Base-by-base conservation (phyloP, 1,284 basidiomycete species). In the Entoloma clypeatum region DNA sequence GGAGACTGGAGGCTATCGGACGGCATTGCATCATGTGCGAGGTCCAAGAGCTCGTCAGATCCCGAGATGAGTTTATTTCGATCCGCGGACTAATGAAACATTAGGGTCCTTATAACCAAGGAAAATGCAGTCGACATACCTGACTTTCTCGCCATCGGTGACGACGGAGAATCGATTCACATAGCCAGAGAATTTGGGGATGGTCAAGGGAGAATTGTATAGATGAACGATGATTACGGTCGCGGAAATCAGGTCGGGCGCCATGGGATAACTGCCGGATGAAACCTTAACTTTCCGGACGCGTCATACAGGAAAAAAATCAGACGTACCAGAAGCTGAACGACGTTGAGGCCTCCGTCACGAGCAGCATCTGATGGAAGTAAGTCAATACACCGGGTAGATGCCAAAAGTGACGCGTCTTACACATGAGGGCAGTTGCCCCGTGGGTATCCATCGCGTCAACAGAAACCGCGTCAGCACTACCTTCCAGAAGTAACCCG, bases 361-460 rank as follows among this genome's bases (percentile, higher is more conserved):
- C 84, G 77, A 37, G 80, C 75, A 30, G 84, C 82, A 62, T 87
- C 85, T 87, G 53, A 43, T 32, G 44, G 38, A 47, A 33, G 51
- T 39, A 48, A 50, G 47, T 59, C 45, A 55, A 31, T 35, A 17
- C 37, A 44, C 17, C 18, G 29, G 40, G 36, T 23, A 25, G 30
- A 36, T 27, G 28, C 18, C 24, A 25, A 39, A 21, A 26, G 24
- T 25, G 31, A 30, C 39, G 46, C 16, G 35, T 67, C 83, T 65
- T 67, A 87, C 85, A 87, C 84, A 87, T 87, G 43, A 87, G 66
- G 5, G 84, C 76, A 14, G 83, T 87, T 18, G 81, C 84, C 5
- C 81, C 80, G 51, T 81, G 75, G 19, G 72, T 63, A 53, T 87
- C 84, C 65, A 77, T 74, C 18, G 77, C 81, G 51, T 87, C 80